phyloP scores from a whole-genome alignment of 768 basidiomycete species.

The Gloeopeniophorella convolvens region DNA sequence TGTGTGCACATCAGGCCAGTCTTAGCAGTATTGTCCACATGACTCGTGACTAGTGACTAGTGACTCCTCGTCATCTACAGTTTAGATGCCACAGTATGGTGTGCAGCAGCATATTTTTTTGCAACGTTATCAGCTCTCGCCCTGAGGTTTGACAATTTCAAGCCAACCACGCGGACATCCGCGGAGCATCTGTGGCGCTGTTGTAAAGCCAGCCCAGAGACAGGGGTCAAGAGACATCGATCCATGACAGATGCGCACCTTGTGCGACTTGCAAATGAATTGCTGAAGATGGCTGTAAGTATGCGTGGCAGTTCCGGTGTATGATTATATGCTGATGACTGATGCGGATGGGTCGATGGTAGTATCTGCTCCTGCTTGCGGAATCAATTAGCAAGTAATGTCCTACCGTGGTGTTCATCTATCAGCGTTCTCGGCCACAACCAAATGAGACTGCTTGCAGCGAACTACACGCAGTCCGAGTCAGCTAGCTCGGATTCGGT shows the following conservation, averaged over 20 bases:
- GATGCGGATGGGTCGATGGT: too few species aligned
- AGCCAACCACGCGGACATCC: neutral
- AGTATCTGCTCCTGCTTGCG: neutral
- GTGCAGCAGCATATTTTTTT: too few species aligned
- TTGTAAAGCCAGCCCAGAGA: neutral
- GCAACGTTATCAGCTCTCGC: neutral
- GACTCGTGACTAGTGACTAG: too few species aligned
- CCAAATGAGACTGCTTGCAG: neutral
- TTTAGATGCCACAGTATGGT: too few species aligned
- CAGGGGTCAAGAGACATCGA: neutral
- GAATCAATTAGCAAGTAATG: constrained; percentile 2
- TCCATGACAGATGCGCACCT: neutral
- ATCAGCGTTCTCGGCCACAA: neutral
- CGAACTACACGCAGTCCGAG: neutral
- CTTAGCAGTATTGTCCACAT: too few species aligned
- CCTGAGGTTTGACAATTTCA: neutral
- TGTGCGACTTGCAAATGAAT: neutral
- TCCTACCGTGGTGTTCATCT: neutral
- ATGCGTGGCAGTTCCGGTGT: neutral
- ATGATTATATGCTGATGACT: too few species aligned
- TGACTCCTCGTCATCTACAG: neutral
- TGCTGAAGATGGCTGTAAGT: neutral
- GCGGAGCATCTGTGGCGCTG: neutral
- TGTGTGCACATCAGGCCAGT: too few species aligned
- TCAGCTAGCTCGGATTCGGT: too few species aligned